Conservation (phyloP, 148 eudicot species). For the Dysphania ambrosioides region DNA sequence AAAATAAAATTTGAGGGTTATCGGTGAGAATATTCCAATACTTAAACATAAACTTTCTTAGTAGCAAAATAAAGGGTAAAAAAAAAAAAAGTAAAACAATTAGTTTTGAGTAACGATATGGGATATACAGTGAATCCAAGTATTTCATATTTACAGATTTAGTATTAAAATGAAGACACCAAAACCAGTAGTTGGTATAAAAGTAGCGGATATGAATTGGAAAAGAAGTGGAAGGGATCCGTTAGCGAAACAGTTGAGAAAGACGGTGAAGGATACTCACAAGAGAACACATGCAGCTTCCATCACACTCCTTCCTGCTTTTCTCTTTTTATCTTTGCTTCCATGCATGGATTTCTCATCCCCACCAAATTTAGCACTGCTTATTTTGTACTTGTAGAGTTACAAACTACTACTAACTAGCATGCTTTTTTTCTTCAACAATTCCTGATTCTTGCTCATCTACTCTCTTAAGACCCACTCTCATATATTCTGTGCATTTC, state of each 20-base stretch:
- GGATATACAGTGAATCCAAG: no score
- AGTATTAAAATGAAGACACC: no score
- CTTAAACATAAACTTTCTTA: constrained; percentile 21
- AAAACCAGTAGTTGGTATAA: no score
- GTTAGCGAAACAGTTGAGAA: neutral
- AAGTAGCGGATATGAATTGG: no score
- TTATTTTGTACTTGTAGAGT: constrained; percentile 17
- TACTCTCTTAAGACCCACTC: constrained; percentile 23
- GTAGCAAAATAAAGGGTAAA: constrained; percentile 18
- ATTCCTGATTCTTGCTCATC: constrained; percentile 40
- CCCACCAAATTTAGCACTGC: constrained; percentile 46
- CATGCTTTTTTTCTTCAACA: no score
- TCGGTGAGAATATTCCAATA: no score
- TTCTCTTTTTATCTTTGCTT: constrained; percentile 57
- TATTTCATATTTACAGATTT: no score
- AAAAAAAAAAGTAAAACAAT: neutral
- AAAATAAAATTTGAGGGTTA: no score
- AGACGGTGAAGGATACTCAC: constrained; percentile 40
- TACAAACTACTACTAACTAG: constrained; percentile 24
- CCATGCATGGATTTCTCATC: constrained; percentile 78
- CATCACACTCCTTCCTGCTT: constrained; percentile 21
- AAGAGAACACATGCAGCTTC: constrained; percentile 54
- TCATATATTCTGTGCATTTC: no score
- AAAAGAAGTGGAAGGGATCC: neutral
- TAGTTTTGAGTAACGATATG: constrained; percentile 20